A percentile compares a stretch with the other conserved stretches of the same genome.
Conservation (phyloP, 2,329 filamentous ascomycete species). For the Graphilbum fragrans region DNA sequence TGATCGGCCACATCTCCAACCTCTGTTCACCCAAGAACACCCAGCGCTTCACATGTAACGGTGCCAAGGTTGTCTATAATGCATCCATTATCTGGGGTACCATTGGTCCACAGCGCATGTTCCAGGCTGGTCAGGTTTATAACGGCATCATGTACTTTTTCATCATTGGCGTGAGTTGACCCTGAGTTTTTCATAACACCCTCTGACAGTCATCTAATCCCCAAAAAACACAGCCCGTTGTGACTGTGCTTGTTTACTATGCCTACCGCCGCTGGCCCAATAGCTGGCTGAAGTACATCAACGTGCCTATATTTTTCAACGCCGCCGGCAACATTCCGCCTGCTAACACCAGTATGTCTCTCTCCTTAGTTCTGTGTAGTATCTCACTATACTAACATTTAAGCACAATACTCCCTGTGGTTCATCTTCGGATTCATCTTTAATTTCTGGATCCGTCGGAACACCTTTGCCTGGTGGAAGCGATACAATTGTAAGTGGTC, state of each 20-base stretch:
- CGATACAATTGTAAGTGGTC: constrained; percentile 6
- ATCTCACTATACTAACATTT: not conserved
- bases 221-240: constrained; percentile 3
- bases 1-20: constrained; percentile 33
- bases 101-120: constrained; percentile 37
- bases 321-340: constrained; percentile 7
- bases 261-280: constrained; percentile 3
- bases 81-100: constrained; percentile 43
- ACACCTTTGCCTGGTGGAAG: constrained; percentile 31
- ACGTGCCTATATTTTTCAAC: constrained; percentile 9
- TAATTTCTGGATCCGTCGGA: constrained; percentile 47
- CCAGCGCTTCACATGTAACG: constrained; percentile 38
- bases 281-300: constrained; percentile 6
- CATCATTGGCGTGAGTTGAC: constrained; percentile 27
- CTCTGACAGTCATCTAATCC: constrained; percentile 13
- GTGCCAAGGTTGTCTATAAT: constrained; percentile 43
- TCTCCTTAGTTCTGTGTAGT: not conserved
- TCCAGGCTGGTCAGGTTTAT: constrained; percentile 35
- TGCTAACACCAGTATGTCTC: constrained; percentile 5
- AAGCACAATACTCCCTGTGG: constrained; percentile 10
- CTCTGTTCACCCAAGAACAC: constrained; percentile 35
- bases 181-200: constrained; percentile 12
- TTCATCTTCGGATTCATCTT: constrained; percentile 38
- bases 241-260: constrained; percentile 4
- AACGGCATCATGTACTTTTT: constrained; percentile 35